Evolutionary conservation across 768 basidiomycete genomes (phyloP).

Genomic region (Auricularia sp.): DNA sequence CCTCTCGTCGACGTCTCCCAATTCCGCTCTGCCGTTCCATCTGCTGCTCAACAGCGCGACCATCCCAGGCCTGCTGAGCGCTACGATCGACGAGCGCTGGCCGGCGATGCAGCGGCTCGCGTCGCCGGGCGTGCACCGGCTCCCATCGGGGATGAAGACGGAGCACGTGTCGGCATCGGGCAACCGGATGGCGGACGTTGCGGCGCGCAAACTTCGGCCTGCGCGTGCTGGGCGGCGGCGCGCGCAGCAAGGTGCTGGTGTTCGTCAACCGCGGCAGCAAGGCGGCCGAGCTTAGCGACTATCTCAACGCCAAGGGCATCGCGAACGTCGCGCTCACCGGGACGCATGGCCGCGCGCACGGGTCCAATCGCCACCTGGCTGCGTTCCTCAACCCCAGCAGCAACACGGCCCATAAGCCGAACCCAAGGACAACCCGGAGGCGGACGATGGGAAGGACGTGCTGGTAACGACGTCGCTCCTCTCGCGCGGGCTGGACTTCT

Average conservation of each 20-base stretch:
- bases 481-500: conserved; percentile 83
- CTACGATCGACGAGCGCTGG: conserved; percentile 13
- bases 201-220: conserved; percentile 33
- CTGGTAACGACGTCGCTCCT: conserved; percentile 86
- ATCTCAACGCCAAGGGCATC: conserved; percentile 51
- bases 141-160: conserved; percentile 60
- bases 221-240: conserved; percentile 8
- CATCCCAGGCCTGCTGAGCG: conserved; percentile 52
- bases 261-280: conserved; percentile 74
- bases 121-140: conserved; percentile 69
- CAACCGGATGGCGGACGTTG: conserved; percentile 72
- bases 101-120: conserved; percentile 33
- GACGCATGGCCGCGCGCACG: conserved; percentile 44
- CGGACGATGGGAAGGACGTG: conserved; percentile 42
- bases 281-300: conserved; percentile 49
- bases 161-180: conserved; percentile 70
- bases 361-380: conserved; percentile 63
- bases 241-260: conserved; percentile 60
- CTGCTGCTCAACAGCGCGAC: conserved; percentile 79
- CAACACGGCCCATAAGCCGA: not conserved
- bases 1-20: conserved; percentile 17
- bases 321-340: conserved; percentile 57
- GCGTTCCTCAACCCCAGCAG: conserved; percentile 48
- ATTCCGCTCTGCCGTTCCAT: conserved; percentile 51
- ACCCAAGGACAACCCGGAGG: not conserved